Evolutionary conservation across 805 yeast genomes (phyloP).

Genomic region (Candida manassasensis): DNA sequence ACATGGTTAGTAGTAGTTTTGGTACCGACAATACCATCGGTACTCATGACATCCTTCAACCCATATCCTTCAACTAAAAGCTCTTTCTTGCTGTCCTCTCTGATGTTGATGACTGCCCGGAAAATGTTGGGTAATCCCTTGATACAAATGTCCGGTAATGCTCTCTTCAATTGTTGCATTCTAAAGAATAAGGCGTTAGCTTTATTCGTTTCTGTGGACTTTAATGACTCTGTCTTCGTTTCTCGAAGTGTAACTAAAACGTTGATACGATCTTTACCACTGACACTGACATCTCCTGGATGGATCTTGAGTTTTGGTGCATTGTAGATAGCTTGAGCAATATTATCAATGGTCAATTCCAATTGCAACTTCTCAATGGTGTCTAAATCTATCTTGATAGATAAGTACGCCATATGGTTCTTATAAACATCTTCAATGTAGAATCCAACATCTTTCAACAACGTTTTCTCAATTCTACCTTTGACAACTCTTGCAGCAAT

Average conservation of each 20-base stretch:
- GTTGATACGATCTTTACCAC: slow-evolving; percentile 62
- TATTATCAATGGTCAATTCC: slow-evolving; percentile 81
- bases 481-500: slow-evolving; percentile 98
- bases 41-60: slow-evolving; percentile 89
- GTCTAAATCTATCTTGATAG: slow-evolving; percentile 73
- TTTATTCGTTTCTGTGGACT: slow-evolving; percentile 27
- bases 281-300: slow-evolving; percentile 62
- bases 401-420: slow-evolving; percentile 69
- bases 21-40: slow-evolving; percentile 91
- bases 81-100: slow-evolving; percentile 82
- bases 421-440: slow-evolving; percentile 93
- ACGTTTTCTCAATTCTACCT: slow-evolving; percentile 93
- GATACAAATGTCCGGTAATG: slow-evolving; percentile 81
- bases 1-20: slow-evolving; percentile 89
- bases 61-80: slow-evolving; percentile 97
- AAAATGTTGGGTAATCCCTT: slow-evolving; percentile 89
- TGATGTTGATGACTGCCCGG: slow-evolving; percentile 93
- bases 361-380: slow-evolving; percentile 88
- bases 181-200: slow-evolving; percentile 67
- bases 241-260: slow-evolving; percentile 49
- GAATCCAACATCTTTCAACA: slow-evolving; percentile 77
- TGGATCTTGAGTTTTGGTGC: slow-evolving; percentile 90
- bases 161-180: slow-evolving; percentile 85
- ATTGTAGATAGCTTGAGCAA: slow-evolving; percentile 71
- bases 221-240: slow-evolving; percentile 33